Percentiles rank a stretch among this genome's conserved stretches.
phyloP scores from a whole-genome alignment of 805 yeast genomes.

The Lachancea mirantina region DNA sequence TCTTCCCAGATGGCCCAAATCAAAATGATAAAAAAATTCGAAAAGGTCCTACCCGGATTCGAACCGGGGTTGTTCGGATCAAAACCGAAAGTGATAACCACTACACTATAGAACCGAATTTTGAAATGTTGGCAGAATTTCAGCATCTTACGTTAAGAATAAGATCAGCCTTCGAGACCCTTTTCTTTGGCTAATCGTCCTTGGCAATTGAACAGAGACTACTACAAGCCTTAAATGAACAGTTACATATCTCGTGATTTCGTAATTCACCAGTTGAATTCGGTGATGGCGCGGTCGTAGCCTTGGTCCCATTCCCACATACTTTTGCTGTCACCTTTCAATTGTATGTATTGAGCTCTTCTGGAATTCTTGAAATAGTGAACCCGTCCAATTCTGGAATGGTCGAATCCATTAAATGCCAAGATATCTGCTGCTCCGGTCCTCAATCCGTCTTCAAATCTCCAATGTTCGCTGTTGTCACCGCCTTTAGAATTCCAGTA shows the following conservation, averaged over 20 bases:
- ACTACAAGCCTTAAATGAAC: no score
- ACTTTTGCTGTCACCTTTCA: slow-evolving; percentile 48
- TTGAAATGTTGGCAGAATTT: neutral
- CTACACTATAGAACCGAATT: slow-evolving; percentile 50
- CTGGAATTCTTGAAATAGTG: slow-evolving; percentile 64
- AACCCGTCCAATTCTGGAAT: slow-evolving; percentile 66
- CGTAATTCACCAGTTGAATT: slow-evolving; percentile 13
- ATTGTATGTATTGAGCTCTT: slow-evolving; percentile 48
- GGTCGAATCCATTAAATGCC: slow-evolving; percentile 62
- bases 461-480: slow-evolving; percentile 68
- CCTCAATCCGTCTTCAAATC: slow-evolving; percentile 71
- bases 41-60: slow-evolving; percentile 75
- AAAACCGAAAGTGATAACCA: slow-evolving; percentile 77
- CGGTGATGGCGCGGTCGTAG: slow-evolving; percentile 51
- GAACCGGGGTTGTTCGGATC: slow-evolving; percentile 81
- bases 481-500: slow-evolving; percentile 64
- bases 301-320: slow-evolving; percentile 93
- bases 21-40: no score
- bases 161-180: no score
- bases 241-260: neutral
- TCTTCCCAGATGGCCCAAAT: no score
- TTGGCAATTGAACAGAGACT: no score
- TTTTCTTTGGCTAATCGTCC: no score
- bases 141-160: no score
- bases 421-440: slow-evolving; percentile 69